A percentile compares a stretch with the other conserved stretches of the same genome.
Conservation (phyloP, 768 basidiomycete species). For the Boletus vinaceobasis region DNA sequence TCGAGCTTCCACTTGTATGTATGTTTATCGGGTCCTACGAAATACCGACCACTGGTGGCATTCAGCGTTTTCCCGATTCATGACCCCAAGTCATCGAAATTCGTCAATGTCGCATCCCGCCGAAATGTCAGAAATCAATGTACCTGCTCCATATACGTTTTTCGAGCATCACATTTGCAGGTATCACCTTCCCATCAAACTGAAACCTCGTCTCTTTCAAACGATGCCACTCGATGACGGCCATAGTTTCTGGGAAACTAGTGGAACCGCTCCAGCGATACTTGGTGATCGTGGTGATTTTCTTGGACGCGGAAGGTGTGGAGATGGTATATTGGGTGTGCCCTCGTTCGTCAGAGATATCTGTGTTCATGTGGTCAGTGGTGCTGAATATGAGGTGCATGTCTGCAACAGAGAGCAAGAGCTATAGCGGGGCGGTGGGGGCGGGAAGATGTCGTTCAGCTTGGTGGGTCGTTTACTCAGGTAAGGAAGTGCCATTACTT, state of each 20-base stretch:
- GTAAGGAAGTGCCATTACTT: neutral
- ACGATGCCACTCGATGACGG: slow-evolving; percentile 25
- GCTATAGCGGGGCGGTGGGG: neutral
- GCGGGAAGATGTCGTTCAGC: neutral
- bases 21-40: slow-evolving; percentile 29
- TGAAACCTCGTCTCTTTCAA: slow-evolving; percentile 10
- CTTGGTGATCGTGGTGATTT: slow-evolving; percentile 26
- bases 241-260: slow-evolving; percentile 19
- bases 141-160: slow-evolving; percentile 18
- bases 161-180: slow-evolving; percentile 10
- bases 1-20: slow-evolving; percentile 34
- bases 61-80: neutral
- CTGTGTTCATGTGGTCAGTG: slow-evolving; percentile 17
- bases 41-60: slow-evolving; percentile 28
- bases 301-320: slow-evolving; percentile 10
- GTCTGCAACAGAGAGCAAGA: neutral
- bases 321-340: slow-evolving; percentile 17
- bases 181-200: slow-evolving; percentile 14
- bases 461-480: neutral
- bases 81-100: neutral
- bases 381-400: slow-evolving; percentile 26
- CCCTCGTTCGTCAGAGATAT: slow-evolving; percentile 22
- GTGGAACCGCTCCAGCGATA: slow-evolving; percentile 15
- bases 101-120: too few species aligned
- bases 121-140: neutral